Conservation (phyloP, 2,329 filamentous ascomycete species). For the Stemphylium lycopersici region DNA sequence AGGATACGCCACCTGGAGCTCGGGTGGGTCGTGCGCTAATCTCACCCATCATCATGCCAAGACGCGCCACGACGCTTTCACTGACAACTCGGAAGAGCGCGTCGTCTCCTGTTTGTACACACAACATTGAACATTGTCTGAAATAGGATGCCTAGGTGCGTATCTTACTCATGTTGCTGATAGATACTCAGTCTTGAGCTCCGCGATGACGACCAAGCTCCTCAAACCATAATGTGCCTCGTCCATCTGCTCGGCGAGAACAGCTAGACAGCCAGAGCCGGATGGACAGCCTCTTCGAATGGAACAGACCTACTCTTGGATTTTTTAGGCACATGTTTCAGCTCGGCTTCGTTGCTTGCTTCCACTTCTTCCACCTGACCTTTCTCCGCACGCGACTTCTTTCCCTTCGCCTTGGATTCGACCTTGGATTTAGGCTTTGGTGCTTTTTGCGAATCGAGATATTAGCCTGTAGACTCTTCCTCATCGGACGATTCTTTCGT, state of each 20-base stretch:
- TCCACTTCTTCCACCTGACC: conserved; percentile 6
- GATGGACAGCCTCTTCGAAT: not conserved
- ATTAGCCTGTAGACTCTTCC: not conserved
- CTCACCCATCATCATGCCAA: not conserved
- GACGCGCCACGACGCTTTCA: not conserved
- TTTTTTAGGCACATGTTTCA: conserved; percentile 20
- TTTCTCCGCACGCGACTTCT: conserved; percentile 17
- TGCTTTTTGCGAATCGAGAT: not conserved
- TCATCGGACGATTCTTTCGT: not conserved
- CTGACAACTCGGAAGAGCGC: not conserved
- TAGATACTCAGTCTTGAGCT: too few species aligned
- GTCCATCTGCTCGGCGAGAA: not conserved
- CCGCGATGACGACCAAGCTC: not conserved
- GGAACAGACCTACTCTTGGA: conserved; percentile 14
- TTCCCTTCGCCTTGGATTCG: not conserved
- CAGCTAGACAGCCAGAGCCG: not conserved
- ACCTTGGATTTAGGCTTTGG: conserved; percentile 8
- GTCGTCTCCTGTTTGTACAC: not conserved
- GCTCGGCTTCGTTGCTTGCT: conserved; percentile 6
- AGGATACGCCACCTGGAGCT: conserved; percentile 10
- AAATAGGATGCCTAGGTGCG: too few species aligned
- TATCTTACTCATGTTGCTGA: too few species aligned
- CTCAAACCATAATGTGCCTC: not conserved
- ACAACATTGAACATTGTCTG: not conserved
- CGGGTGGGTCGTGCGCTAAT: conserved; percentile 5